Evolutionary conservation across 441 rosid species (phyloP).

Genomic region (Aquilaria agallochum): DNA sequence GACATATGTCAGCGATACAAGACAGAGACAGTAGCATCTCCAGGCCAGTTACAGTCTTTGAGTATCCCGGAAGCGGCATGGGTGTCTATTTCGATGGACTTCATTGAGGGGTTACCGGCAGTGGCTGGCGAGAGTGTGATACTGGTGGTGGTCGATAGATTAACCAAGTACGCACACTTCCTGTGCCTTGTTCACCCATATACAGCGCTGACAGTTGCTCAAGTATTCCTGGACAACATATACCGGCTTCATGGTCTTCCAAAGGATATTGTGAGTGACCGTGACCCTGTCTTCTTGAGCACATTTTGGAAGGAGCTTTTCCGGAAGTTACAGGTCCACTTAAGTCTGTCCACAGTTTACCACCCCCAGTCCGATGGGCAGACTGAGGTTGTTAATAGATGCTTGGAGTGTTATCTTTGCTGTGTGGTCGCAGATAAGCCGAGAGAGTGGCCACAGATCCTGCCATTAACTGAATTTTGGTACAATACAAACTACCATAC

Average conservation of each 20-base stretch:
- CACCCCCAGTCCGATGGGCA: background rate
- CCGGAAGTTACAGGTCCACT: background rate
- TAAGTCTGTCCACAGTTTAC: background rate
- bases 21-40: no score
- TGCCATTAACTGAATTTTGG: no score
- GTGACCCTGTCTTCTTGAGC: background rate
- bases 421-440: no score
- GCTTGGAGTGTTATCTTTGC: background rate
- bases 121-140: background rate
- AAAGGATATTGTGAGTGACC: no score
- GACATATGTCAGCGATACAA: no score
- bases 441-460: no score
- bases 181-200: background rate
- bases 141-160: background rate
- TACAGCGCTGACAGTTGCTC: background rate
- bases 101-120: background rate
- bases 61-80: no score
- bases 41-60: no score
- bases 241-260: no score
- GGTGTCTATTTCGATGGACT: background rate
- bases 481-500: no score
- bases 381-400: background rate
- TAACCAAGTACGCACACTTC: constrained; percentile 1
- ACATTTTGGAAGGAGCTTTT: background rate
- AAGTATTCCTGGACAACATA: no score